Base-by-base conservation (phyloP, 345 rosid species). In the Kernera saxatilis region DNA sequence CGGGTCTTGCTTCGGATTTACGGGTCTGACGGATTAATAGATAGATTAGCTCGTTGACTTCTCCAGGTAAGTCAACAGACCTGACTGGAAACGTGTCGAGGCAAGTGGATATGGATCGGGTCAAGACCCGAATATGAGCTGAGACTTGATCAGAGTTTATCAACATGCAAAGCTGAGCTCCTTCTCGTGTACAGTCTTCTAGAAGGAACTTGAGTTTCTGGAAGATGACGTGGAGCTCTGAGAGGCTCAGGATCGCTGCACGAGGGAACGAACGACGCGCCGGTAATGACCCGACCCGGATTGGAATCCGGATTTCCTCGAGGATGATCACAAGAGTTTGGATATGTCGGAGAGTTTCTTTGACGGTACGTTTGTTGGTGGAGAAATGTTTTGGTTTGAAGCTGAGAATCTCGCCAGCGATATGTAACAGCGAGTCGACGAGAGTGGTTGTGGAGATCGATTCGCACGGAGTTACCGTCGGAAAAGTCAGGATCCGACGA, bases 211-310 rank as follows among this genome's bases (percentile, higher is more conserved):
- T 78, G 18, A 93, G 55, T 79, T 84, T 87, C 81, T 88, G 93
- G 72, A 90, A 71, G 26, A 82, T 60, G 69, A 85, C 54, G 40
- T 90, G 90, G 43, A 93, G 86, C 89, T 90, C 95, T 8, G 91
- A 85, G 2, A 93, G 79, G 70, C 86, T 53, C 54, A 83, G 58
- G 50, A 81, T 70, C 5, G 76, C 71, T 15, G 82, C 58, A 8
- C 73, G 77, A 7, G 80, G 79, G 2, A 76, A 53, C 11, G 33
- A 72, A 67, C 23, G 61, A 60, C 29, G 75, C 58, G 33, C 0
- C 0, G 68, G 1, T 14, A 29, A 14, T 41, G 54, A 67, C 22
- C 66, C 53, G 64, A 49, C 65, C 19, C 73, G 74, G 57, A 37
- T 71, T 15, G 21, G 62, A 25, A 83, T 32, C 19, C 71, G 75